A percentile compares a stretch with the other conserved stretches of the same genome.
These are phyloP conservation scores for Rutstroemia sp. DNA, from an alignment of 2,329 filamentous ascomycete genomes.

Conservation along the genomic window DNA sequence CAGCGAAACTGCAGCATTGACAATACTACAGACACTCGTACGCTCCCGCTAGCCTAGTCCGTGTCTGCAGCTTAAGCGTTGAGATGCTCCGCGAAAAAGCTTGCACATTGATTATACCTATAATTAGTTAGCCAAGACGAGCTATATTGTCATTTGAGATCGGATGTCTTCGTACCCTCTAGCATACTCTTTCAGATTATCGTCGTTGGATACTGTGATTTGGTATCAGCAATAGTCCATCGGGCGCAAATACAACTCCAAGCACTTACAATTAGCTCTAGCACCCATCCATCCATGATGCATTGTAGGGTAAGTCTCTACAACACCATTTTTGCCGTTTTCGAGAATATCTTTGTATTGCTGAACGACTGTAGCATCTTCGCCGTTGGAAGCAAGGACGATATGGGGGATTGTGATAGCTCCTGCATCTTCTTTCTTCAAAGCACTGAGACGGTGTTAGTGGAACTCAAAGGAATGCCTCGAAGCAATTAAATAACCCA, in stretches of 20 bases:
- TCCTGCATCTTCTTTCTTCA: conserved; percentile 34
- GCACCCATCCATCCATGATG: conserved; percentile 38
- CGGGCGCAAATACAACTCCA: background rate
- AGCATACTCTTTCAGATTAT: conserved; percentile 32
- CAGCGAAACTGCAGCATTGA: background rate
- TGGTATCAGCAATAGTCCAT: background rate
- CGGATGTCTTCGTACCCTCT: background rate
- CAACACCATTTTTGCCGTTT: conserved; percentile 32
- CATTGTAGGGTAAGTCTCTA: conserved; percentile 19
- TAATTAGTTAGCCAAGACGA: background rate
- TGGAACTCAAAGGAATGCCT: background rate
- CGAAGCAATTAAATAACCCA: background rate
- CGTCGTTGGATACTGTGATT: conserved; percentile 27
- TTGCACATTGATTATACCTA: background rate
- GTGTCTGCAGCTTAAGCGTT: background rate
- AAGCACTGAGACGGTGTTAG: conserved; percentile 4
- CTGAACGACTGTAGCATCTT: conserved; percentile 35
- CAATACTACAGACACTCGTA: too few relatives aligned
- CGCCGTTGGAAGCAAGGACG: conserved; percentile 42
- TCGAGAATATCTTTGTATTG: conserved; percentile 36
- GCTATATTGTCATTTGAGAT: background rate
- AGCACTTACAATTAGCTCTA: conserved; percentile 36
- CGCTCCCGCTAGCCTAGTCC: background rate
- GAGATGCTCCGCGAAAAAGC: background rate
- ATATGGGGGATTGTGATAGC: conserved; percentile 40